These are phyloP conservation scores for Colletotrichum tofieldiae DNA, from an alignment of 2,329 filamentous ascomycete species.

Conservation along the genomic window DNA sequence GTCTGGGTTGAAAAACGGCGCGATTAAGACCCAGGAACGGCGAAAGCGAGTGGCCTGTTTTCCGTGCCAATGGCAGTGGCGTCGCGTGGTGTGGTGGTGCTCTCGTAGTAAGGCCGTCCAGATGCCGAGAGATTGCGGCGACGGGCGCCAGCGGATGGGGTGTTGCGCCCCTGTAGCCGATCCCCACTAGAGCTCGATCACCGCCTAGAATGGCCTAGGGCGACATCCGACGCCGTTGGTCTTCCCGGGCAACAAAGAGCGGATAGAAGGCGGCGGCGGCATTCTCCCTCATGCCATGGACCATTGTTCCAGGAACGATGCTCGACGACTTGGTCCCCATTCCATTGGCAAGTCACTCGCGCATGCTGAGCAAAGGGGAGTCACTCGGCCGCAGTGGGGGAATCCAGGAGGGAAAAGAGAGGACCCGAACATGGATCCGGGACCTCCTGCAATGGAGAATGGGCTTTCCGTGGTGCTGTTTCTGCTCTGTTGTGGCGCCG, in stretches of 20 bases:
- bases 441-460: slow-evolving; percentile 5
- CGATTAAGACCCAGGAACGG: slow-evolving; percentile 6
- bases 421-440: slow-evolving; percentile 2
- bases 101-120: slow-evolving; percentile 9
- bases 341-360: neutral
- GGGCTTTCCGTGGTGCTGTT: slow-evolving; percentile 30
- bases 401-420: neutral
- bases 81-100: slow-evolving; percentile 6
- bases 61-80: slow-evolving; percentile 7
- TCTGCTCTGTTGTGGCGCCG: slow-evolving; percentile 12
- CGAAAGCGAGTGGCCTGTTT: slow-evolving; percentile 15
- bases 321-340: neutral
- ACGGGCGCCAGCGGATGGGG: slow-evolving; percentile 18
- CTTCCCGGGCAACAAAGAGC: neutral
- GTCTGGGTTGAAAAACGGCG: slow-evolving; percentile 3
- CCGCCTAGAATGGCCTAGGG: slow-evolving; percentile 14
- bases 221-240: neutral
- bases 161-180: slow-evolving; percentile 16
- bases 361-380: neutral
- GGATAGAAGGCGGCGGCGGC: no score
- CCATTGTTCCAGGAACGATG: no score
- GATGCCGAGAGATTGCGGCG: slow-evolving; percentile 40
- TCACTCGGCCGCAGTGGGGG: neutral
- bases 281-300: no score
- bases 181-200: slow-evolving; percentile 29